Conservation (phyloP, 2,329 filamentous ascomycete genomes). For the Clarireedia homoeocarpa region DNA sequence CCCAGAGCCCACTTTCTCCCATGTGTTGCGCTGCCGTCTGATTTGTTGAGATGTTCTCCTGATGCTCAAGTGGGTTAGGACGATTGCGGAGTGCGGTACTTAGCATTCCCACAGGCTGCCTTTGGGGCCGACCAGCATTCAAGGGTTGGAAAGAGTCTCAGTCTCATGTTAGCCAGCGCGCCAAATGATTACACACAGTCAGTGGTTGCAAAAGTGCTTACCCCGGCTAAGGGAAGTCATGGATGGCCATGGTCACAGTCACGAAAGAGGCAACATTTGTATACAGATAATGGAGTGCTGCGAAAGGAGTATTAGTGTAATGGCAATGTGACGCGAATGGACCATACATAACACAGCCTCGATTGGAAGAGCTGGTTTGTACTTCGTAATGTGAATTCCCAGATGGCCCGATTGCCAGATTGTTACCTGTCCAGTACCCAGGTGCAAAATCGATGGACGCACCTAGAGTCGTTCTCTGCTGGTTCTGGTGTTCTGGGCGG, state of each 20-base stretch:
- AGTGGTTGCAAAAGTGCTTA: conserved; percentile 7
- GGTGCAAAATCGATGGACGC: too few relatives aligned
- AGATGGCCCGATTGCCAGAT: too few relatives aligned
- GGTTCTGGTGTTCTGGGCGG: too few relatives aligned
- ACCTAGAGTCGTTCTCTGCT: too few relatives aligned
- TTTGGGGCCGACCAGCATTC: background rate
- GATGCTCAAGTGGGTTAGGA: too few relatives aligned
- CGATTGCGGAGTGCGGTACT: too few relatives aligned
- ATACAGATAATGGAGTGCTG: background rate
- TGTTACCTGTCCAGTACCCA: too few relatives aligned
- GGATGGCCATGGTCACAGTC: background rate
- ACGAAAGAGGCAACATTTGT: background rate
- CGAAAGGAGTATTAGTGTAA: background rate
- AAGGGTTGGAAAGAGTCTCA: background rate
- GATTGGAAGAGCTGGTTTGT: background rate
- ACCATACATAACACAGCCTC: conserved; percentile 7
- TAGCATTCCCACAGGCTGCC: background rate
- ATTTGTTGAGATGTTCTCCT: too few relatives aligned
- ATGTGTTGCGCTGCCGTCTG: too few relatives aligned
- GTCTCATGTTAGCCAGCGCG: conserved; percentile 15
- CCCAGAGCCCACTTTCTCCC: too few relatives aligned
- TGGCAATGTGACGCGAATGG: conserved; percentile 8
- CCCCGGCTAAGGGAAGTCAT: too few relatives aligned
- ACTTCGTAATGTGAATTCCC: background rate
- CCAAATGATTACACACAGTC: conserved; percentile 8